These are phyloP conservation scores for Colletotrichum horii DNA, from an alignment of 2,329 filamentous ascomycete species.

Conservation along the genomic window DNA sequence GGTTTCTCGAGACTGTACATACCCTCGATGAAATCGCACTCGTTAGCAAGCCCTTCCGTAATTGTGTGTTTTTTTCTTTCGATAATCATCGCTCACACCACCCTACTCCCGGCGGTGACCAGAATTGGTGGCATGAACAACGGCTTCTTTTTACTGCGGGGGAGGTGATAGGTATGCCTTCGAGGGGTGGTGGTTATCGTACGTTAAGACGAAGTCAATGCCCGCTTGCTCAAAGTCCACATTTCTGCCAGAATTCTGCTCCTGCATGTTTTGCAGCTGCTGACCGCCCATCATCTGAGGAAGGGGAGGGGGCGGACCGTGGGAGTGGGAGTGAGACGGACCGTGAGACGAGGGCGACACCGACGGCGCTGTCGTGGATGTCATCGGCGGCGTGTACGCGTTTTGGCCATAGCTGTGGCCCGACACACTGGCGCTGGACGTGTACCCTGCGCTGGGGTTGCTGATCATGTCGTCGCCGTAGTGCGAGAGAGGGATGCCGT, in stretches of 20 bases:
- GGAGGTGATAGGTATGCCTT: conserved; percentile 71
- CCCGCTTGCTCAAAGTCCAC: conserved; percentile 82
- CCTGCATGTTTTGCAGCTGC: conserved; percentile 31
- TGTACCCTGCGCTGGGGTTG: conserved; percentile 53
- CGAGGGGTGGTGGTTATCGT: conserved; percentile 64
- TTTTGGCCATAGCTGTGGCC: conserved; percentile 61
- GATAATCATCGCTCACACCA: conserved; percentile 11
- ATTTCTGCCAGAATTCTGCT: conserved; percentile 37
- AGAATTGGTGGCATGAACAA: conserved; percentile 11
- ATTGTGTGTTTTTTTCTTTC: conserved; percentile 9
- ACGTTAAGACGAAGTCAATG: conserved; percentile 92
- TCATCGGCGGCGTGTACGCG: conserved; percentile 54
- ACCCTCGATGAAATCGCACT: conserved; percentile 39
- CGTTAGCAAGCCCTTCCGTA: conserved; percentile 45
- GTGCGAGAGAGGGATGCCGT: conserved; percentile 48
- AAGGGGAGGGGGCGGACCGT: conserved; percentile 23
- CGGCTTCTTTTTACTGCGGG: conserved; percentile 48
- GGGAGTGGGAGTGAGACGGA: conserved; percentile 21
- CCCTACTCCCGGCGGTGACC: conserved; percentile 11
- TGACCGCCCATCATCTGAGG: conserved; percentile 32
- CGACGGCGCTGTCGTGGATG: conserved; percentile 48
- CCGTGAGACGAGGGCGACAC: conserved; percentile 36
- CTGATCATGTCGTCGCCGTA: conserved; percentile 48
- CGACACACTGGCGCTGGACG: conserved; percentile 62
- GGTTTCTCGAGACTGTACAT: conserved; percentile 81